phyloP scores from a whole-genome alignment of 1,284 basidiomycete species.

The Uromyces viciae-fabae region DNA sequence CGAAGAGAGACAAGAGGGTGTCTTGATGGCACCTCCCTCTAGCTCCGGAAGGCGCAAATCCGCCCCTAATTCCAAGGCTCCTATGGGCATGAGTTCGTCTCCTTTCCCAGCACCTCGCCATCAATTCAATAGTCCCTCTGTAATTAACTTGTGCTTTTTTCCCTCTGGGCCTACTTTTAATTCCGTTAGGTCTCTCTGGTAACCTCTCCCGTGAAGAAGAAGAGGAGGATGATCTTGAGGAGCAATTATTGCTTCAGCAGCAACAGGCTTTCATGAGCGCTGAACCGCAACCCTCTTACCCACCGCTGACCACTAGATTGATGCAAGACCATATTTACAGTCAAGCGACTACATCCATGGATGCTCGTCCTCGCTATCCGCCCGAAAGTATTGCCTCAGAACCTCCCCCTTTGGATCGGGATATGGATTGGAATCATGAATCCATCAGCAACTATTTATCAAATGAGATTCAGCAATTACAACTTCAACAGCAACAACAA shows the following conservation, averaged over 20 bases:
- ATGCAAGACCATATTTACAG: constrained; percentile 45
- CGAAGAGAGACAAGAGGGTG: constrained; percentile 53
- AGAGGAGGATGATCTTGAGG: constrained; percentile 34
- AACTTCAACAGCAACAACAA: constrained; percentile 35
- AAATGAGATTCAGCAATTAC: constrained; percentile 34
- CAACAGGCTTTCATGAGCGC: constrained; percentile 21
- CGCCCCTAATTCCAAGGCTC: constrained; percentile 36
- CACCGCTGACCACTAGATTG: constrained; percentile 38
- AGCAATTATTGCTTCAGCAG: constrained; percentile 34
- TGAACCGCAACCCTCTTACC: constrained; percentile 17
- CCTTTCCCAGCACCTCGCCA: background rate
- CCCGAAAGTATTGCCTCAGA: constrained; percentile 45
- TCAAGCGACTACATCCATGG: constrained; percentile 39
- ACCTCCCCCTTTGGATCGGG: constrained; percentile 42
- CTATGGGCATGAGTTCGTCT: constrained; percentile 25
- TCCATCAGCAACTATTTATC: constrained; percentile 27
- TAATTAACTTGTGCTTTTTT: too few relatives aligned
- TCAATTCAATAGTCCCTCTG: too few relatives aligned
- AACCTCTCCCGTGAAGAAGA: constrained; percentile 19
- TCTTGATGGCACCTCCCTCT: constrained; percentile 51
- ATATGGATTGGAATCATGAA: constrained; percentile 44
- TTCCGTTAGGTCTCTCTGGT: constrained; percentile 12
- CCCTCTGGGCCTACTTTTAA: background rate
- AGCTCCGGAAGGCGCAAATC: constrained; percentile 37
- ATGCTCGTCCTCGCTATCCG: constrained; percentile 42